Evolutionary conservation across 768 basidiomycete species (phyloP).

Genomic region (Asterophora parasitica): DNA sequence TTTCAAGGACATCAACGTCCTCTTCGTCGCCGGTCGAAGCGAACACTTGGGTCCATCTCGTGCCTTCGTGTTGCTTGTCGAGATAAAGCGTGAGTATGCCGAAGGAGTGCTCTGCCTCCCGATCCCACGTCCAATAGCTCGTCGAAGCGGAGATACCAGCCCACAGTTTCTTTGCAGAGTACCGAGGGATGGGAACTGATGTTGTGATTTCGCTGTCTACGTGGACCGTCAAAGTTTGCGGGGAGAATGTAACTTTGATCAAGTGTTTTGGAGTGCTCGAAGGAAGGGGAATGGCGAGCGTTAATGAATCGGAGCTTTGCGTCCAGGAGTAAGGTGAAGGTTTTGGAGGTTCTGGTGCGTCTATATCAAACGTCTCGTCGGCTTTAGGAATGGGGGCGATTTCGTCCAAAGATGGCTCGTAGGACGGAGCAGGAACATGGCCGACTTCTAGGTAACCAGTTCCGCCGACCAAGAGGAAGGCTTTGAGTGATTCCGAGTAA

Average conservation of each 20-base stretch:
- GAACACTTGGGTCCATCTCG: conserved; percentile 87
- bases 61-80: conserved; percentile 79
- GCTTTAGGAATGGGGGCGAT: conserved; percentile 63
- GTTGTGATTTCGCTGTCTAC: conserved; percentile 36
- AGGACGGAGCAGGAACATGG: conserved; percentile 27
- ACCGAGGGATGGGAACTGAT: conserved; percentile 46
- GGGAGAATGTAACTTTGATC: conserved; percentile 66
- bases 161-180: conserved; percentile 69
- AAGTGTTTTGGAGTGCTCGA: conserved; percentile 54
- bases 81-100: conserved; percentile 80
- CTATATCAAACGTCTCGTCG: conserved; percentile 49
- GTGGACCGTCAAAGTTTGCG: conserved; percentile 60
- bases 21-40: conserved; percentile 41
- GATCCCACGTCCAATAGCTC: conserved; percentile 94
- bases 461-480: conserved; percentile 56
- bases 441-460: conserved; percentile 46
- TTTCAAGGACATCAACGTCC: conserved; percentile 78
- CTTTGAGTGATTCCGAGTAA: conserved; percentile 39
- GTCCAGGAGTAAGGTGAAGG: conserved; percentile 92
- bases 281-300: conserved; percentile 81
- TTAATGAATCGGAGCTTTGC: conserved; percentile 79
- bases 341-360: conserved; percentile 32
- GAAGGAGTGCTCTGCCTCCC: conserved; percentile 60
- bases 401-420: conserved; percentile 63
- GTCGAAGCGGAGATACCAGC: conserved; percentile 68